Percentiles rank a stretch among this genome's conserved stretches.
phyloP scores from a whole-genome alignment of 2,329 filamentous ascomycete genomes.

The Stachybotrys elegans region DNA sequence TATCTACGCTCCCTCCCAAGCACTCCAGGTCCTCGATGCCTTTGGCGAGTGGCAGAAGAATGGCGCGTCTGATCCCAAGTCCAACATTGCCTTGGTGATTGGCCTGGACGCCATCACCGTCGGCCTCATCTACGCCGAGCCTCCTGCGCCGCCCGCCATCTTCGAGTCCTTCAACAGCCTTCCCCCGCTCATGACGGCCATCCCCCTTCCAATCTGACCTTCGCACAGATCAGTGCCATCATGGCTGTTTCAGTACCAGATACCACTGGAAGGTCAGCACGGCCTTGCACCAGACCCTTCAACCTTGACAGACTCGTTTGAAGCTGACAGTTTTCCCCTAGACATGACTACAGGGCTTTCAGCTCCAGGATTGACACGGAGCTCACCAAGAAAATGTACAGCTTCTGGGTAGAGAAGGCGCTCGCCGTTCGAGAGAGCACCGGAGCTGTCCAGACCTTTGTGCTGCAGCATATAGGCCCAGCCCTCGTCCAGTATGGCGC shows the following conservation, averaged over 20 bases:
- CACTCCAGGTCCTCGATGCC: too few relatives aligned
- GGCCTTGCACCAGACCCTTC: background rate
- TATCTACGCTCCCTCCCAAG: too few relatives aligned
- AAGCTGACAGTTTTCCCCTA: too few relatives aligned
- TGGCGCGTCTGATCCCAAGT: background rate
- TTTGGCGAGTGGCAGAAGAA: background rate
- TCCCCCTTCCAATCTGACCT: background rate
- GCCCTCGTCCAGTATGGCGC: constrained; percentile 26
- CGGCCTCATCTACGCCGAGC: background rate
- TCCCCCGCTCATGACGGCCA: background rate
- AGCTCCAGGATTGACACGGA: constrained; percentile 1
- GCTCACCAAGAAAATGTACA: constrained; percentile 1
- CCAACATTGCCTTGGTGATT: background rate
- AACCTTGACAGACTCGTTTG: background rate
- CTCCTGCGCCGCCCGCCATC: background rate
- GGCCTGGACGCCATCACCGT: background rate
- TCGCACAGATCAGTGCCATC: background rate
- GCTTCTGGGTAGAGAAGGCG: constrained; percentile 3
- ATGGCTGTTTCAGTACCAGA: background rate
- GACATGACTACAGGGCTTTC: constrained; percentile 5
- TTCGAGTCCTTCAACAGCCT: background rate
- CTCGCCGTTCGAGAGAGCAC: background rate
- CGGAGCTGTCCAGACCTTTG: constrained; percentile 5
- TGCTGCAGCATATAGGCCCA: constrained; percentile 1
- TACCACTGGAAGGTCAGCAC: background rate